Base-by-base conservation (phyloP, 768 basidiomycete genomes). In the Suillus alpinus region DNA sequence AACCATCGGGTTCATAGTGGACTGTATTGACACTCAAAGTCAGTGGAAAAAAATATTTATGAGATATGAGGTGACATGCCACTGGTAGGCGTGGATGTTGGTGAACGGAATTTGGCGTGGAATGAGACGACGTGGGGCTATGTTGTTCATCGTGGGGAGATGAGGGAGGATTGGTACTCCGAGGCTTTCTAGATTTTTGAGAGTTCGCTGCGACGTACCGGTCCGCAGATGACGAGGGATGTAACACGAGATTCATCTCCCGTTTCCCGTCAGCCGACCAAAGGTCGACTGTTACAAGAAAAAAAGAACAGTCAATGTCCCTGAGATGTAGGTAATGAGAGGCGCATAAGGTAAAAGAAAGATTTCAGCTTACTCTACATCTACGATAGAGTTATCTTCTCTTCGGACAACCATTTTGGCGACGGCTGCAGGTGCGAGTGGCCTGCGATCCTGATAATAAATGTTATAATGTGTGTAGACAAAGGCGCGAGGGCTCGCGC, bases 221-320 rank as follows among this genome's bases (percentile, higher is more conserved):
- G 69, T 92, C 91, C 0, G 69, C 58, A 37, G 85, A 78, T 4
- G 92, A 86, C 0, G 89, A 89, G 0, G 94, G 92, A 69, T 94
- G 93, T 23, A 92, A 79, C 46, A 97, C 92, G 16, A 96, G 84
- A 72, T 96, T 96, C 78, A 89, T 89, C 69, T 96, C 92, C 34
- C 87, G 83, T 64, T 81, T 86, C 14, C 86, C 89, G 66, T 95
- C 93, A 47, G 80, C 81, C 0, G 92, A 92, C 91, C 94, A 96
- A 2, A 98, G 77, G 75, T 97, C 95, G n/a, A 93, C 93, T 18
- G 92, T 91, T 31, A 94, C 89, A 46, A 97, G 75, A 71, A 98
- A 92, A 75, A 94, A 95, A 1, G 91, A 90, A 63, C 82, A 86
- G 72, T 95, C 91, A 55, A 96, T 80, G 51, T 92, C 88, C 64